Percentiles rank a stretch among this genome's conserved stretches.
Conservation (phyloP, 2,329 filamentous ascomycete species). For the Tolypocladium inflatum region DNA sequence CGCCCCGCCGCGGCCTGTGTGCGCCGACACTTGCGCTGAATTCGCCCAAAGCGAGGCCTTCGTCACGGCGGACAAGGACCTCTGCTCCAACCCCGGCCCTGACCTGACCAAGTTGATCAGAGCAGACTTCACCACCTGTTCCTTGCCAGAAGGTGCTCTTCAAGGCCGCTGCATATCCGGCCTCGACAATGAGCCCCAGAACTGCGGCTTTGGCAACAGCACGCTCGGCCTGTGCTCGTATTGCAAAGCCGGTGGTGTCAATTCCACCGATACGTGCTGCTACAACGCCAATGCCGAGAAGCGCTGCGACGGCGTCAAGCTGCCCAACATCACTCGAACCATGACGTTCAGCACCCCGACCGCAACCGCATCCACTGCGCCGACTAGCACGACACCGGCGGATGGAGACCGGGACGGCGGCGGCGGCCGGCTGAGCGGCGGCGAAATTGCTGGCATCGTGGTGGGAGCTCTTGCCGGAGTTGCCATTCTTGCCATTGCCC, state of each 20-base stretch:
- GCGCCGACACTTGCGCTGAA: slow-evolving; percentile 80
- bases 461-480: slow-evolving; percentile 68
- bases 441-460: slow-evolving; percentile 83
- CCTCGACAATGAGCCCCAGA: slow-evolving; percentile 67
- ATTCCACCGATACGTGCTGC: slow-evolving; percentile 93
- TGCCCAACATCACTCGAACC: slow-evolving; percentile 67
- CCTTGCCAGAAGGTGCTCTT: slow-evolving; percentile 71
- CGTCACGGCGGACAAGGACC: slow-evolving; percentile 61
- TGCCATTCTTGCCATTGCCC: slow-evolving; percentile 56
- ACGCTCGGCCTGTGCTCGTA: slow-evolving; percentile 76
- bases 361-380: slow-evolving; percentile 29
- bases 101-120: slow-evolving; percentile 70
- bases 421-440: slow-evolving; percentile 55
- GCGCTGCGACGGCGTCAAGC: slow-evolving; percentile 64
- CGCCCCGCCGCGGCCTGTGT: slow-evolving; percentile 60
- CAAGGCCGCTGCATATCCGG: slow-evolving; percentile 67
- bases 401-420: slow-evolving; percentile 17
- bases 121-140: slow-evolving; percentile 86
- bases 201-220: slow-evolving; percentile 75
- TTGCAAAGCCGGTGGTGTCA: slow-evolving; percentile 72
- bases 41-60: slow-evolving; percentile 83
- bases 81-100: slow-evolving; percentile 59
- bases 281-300: slow-evolving; percentile 67
- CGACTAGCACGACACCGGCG: slow-evolving; percentile 7
- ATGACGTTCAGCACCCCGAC: slow-evolving; percentile 47